Percentiles rank a stretch among this genome's conserved stretches.
phyloP scores from a whole-genome alignment of 495 filamentous ascomycete genomes.

The Annulohypoxylon nitens region DNA sequence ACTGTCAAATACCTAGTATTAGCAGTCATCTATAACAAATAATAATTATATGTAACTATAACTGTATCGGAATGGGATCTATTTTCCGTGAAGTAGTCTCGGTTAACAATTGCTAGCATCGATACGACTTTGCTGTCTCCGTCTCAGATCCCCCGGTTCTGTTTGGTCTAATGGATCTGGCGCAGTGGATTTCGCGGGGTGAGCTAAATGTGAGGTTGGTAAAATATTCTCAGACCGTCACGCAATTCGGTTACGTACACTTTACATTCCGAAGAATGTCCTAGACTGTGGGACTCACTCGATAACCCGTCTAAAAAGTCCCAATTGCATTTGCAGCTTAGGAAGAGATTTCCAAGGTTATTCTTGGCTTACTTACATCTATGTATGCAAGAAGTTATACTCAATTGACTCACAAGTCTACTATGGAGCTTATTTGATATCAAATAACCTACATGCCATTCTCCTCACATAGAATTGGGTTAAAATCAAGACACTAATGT shows the following conservation, averaged over 20 bases:
- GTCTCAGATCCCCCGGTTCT: constrained; percentile 29
- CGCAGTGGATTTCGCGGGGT: constrained; percentile 40
- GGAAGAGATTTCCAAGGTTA: not conserved
- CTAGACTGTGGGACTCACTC: constrained; percentile 4
- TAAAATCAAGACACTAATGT: not conserved
- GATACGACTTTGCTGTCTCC: not conserved
- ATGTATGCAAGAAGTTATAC: not conserved
- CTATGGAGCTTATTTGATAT: not conserved
- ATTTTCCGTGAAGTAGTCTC: not conserved
- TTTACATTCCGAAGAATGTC: constrained; percentile 1
- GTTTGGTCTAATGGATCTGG: constrained; percentile 18
- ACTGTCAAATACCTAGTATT: not conserved
- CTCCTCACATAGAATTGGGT: not conserved
- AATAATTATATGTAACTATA: not conserved
- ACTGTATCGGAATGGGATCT: not conserved
- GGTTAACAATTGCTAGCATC: not conserved
- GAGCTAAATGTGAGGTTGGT: constrained; percentile 25
- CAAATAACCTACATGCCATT: not conserved
- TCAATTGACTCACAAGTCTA: not conserved
- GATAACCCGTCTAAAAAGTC: not conserved
- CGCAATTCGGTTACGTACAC: constrained; percentile 38
- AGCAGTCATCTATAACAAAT: not conserved
- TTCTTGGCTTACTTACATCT: not conserved
- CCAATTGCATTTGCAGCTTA: not conserved
- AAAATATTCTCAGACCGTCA: constrained; percentile 40